phyloP scores from a whole-genome alignment of 2,329 filamentous ascomycete genomes.

The Cyphellophora attinorum region DNA sequence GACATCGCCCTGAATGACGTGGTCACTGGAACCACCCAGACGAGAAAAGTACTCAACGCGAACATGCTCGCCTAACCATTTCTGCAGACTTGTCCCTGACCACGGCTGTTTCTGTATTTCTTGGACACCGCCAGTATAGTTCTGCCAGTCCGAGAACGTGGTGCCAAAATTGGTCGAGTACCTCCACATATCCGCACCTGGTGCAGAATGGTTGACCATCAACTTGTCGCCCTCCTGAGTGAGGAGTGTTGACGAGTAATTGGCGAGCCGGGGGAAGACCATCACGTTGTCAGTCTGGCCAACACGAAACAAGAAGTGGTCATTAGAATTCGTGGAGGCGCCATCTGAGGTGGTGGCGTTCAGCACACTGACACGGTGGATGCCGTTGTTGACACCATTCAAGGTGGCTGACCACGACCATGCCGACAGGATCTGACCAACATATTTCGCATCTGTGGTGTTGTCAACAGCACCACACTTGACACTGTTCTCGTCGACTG shows the following conservation, averaged over 20 bases:
- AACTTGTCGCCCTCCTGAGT: conserved; percentile 32
- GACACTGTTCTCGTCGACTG: conserved; percentile 35
- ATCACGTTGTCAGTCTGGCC: conserved; percentile 51
- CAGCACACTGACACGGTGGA: conserved; percentile 49
- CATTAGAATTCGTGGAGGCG: conserved; percentile 41
- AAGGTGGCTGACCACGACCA: conserved; percentile 47
- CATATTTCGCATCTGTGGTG: conserved; percentile 27
- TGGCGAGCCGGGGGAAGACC: conserved; percentile 45
- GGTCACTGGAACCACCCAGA: conserved; percentile 48
- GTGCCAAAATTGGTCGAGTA: conserved; percentile 55
- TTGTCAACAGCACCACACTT: conserved; percentile 34
- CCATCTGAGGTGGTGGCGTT: conserved; percentile 37
- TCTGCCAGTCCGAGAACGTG: conserved; percentile 48
- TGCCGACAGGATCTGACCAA: conserved; percentile 43
- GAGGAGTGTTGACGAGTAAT: conserved; percentile 49
- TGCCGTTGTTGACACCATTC: conserved; percentile 45
- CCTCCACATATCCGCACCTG: conserved; percentile 53
- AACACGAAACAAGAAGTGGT: conserved; percentile 53
- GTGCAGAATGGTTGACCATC: conserved; percentile 48
- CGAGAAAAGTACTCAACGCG: conserved; percentile 55
- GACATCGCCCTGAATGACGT: conserved; percentile 50
- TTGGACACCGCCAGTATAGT: conserved; percentile 44
- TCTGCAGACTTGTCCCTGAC: conserved; percentile 49
- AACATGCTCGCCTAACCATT: conserved; percentile 53
- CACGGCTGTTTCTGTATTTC: conserved; percentile 41